Percentiles rank a stretch among this genome's conserved stretches.
These are phyloP conservation scores for Epichloe aotearoae DNA, from an alignment of 2,329 filamentous ascomycete species.

Conservation along the genomic window DNA sequence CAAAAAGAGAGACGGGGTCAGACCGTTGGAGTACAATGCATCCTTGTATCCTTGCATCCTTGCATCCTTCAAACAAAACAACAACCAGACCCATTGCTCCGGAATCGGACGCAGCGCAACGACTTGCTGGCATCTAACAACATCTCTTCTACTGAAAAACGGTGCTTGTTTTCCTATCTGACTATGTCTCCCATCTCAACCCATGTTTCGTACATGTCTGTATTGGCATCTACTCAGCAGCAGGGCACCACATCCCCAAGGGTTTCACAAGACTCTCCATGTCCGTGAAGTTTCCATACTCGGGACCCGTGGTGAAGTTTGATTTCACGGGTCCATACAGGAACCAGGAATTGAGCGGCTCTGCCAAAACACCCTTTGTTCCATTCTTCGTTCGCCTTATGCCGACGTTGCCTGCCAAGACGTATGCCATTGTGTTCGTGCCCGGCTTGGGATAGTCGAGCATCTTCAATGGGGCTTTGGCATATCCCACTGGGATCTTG, in stretches of 20 bases:
- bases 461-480: conserved; percentile 26
- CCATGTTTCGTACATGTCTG: no score
- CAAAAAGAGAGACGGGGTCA: background rate
- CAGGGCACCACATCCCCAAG: conserved; percentile 4
- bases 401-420: conserved; percentile 26
- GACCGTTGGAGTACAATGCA: background rate
- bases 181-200: no score
- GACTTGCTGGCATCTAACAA: no score
- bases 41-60: background rate
- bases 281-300: conserved; percentile 13
- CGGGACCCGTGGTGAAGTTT: conserved; percentile 9
- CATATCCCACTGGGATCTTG: conserved; percentile 24
- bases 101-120: no score
- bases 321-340: conserved; percentile 23
- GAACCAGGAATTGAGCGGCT: conserved; percentile 27
- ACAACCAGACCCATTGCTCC: no score
- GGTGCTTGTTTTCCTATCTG: no score
- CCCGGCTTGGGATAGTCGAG: conserved; percentile 12
- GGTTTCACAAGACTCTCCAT: conserved; percentile 8
- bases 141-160: no score
- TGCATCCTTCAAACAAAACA: background rate
- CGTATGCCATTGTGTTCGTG: conserved; percentile 15
- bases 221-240: background rate
- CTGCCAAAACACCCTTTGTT: conserved; percentile 13
- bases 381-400: conserved; percentile 14